Base-by-base conservation (phyloP, 768 basidiomycete species). In the Trametes cingulata region DNA sequence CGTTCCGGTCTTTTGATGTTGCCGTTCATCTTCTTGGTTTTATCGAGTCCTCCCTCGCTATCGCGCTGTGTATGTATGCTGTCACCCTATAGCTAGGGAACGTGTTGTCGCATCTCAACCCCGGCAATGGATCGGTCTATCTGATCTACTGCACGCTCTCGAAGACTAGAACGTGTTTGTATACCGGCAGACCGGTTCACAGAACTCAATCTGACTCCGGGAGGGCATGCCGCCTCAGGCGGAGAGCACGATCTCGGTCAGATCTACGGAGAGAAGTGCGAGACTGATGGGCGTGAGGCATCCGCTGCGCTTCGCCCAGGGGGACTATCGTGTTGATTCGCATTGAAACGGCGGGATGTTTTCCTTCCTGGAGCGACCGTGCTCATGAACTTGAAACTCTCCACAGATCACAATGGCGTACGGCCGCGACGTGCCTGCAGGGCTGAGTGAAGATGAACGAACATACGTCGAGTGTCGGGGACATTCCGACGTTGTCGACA, bases 171-270 rank as follows among this genome's bases (percentile, higher is more conserved):
- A 33, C 6, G 6, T 4, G 29, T 33, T 33, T 6, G 41, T 27
- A 42, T 14, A 40, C 52, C 52, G 40, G 25, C 22, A 17, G 15
- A 17, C 14, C n/a, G 1, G 1, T 25, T 8, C 19, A 24, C 14
- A 36, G 6, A 54, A 54, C 29, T 43, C 42, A 53, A 42, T 42
- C n/a, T 53, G 52, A 42, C 52, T 15, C 6, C 48, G 52, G 42
- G 42, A 40, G 24, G n/a, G n/a, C 40, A 14, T 19, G 15, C 52
- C 33, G 15, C 25, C 15, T 17, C n/a, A 20, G 17, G 17, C 29
- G 6, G 10, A 10, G 29, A 43, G 42, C 20, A 43, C 42, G 41
- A 43, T 53, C 52, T 41, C 4, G 17, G 9, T 33, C 8, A 41
- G 52, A 41, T 53, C 39, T 43, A 9, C 10, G 17, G 27, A 19